Evolutionary conservation across 768 basidiomycete species (phyloP), one percentile per base, ranked within the genome.

Genomic region (Ephemerocybe angulata): DNA sequence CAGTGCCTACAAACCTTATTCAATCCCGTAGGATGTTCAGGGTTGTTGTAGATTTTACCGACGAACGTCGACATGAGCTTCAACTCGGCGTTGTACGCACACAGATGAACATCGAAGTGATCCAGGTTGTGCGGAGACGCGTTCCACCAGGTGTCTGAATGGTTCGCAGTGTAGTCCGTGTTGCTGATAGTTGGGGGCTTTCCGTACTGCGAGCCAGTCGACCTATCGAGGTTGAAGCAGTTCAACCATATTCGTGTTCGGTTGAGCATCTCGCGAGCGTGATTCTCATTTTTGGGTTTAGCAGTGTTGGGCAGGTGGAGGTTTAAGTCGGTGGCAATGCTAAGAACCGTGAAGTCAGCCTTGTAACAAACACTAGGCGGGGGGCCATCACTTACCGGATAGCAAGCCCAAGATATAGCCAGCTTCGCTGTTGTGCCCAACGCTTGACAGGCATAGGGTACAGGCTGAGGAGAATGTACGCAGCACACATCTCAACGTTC

Each of bases 391-490:
- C 72, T 28, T 61, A 88, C 90, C 92, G 79, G 57, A 95, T 93
- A 7, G 91, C 93, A 27, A 94, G 76, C 6, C 93, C 93, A 21
- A 95, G 84, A 67, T 90, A 93, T 46, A 95, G 69, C 90, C 91
- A 97, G 50, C 86, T 87, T 25, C 92, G 79, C 63, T 96, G 92
- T 59, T 96, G 91, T 63, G 94, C 92, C 86, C 91, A 94, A 28
- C 85, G 81, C 48, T 82, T 80, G 0, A 85, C 78, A 1, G 90
- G 90, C 0, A 89, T 76, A 52, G 85, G 83, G 70, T 88, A 87
- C 61, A 98, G 68, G 65, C 88, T 85, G 60, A 91, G 73, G 22
- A 90, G 71, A 53, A 91, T 84, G 65, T 93, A 98, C 17, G 87
- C 94, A 42, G 88, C 86, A 47, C 85, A 86, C 67, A 90, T 83